Evolutionary conservation across 345 rosid genomes (phyloP), one percentile per base, ranked within the genome.

Genomic region (Citrus maxima): DNA sequence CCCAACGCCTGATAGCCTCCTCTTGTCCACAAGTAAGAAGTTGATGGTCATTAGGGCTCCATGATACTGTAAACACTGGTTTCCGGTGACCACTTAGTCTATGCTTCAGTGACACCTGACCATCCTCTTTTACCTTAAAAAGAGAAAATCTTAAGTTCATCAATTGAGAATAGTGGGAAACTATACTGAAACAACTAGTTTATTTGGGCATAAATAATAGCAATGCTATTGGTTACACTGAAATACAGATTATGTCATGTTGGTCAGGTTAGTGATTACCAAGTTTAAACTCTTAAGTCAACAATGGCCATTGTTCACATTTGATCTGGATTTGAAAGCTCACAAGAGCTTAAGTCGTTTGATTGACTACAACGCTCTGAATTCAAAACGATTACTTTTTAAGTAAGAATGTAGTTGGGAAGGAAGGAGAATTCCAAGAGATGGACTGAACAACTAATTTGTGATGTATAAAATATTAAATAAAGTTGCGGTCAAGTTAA

Each of bases 1-100:
- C 90, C 94, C 94, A 92, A 59, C 90, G 84, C 80, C 89, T 88
- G 46, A 90, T 74, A 73, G 77, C 88, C 82, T 90, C 94, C 78
- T 92, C 94, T 40, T 78, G 78, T 73, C 96, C 96, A 76, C 94
- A 92, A 25, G 94, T 89, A 77, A 92, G 90, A 56, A 92, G 85
- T 73, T 92, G 92, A 35, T 78, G 28, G 72, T 90, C 91, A 80
- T 90, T 85, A 25, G 87, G 90, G 65, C 91, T 90, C 96, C 96
- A 92, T 35, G 91, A 88, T 78, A 89, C 86, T 9, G 89, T 28
- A 58, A 76, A 80, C 38, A 92, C 91, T 0, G 93, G 87, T 72
- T 85, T 88, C 73, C 85, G 85, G 77, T 92, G 94, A 65, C 93
- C 89, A 19, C 65, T 68, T 74, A 90, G 84, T 67, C 46, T 84